Evolutionary conservation across 2,329 filamentous ascomycete species (phyloP).

Genomic region (Sclerotinia spermophila): DNA sequence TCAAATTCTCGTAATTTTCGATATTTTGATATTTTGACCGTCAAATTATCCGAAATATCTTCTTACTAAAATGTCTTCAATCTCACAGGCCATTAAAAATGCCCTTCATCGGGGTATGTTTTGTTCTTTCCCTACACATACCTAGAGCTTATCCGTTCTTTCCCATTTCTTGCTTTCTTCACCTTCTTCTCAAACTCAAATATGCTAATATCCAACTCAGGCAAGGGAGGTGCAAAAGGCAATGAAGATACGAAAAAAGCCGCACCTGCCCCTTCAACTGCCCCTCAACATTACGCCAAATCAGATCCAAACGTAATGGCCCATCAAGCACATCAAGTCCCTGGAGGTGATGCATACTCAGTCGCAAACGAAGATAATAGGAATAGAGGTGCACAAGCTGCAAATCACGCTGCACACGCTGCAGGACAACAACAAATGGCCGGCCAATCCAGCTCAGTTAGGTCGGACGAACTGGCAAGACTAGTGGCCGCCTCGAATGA

Average conservation of each 20-base stretch:
- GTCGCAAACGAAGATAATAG: constrained; percentile 56
- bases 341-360: constrained; percentile 56
- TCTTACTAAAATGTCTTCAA: constrained; percentile 19
- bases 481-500: constrained; percentile 91
- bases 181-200: constrained; percentile 1
- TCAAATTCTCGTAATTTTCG: background rate
- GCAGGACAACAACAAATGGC: constrained; percentile 52
- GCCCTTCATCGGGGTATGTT: constrained; percentile 17
- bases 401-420: constrained; percentile 60
- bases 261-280: constrained; percentile 52
- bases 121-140: background rate
- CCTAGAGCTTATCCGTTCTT: background rate
- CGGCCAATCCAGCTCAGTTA: constrained; percentile 45
- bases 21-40: background rate
- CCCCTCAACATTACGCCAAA: constrained; percentile 37
- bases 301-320: constrained; percentile 57
- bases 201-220: constrained; percentile 1
- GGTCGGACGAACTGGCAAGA: constrained; percentile 72
- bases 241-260: constrained; percentile 51
- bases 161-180: background rate
- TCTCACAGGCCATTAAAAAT: constrained; percentile 19
- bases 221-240: constrained; percentile 43
- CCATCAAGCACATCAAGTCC: constrained; percentile 51
- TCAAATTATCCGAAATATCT: background rate
- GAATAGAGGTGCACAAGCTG: constrained; percentile 66